These are phyloP conservation scores for Blastobotrys americana DNA, from an alignment of 805 yeast species.

Conservation along the genomic window DNA sequence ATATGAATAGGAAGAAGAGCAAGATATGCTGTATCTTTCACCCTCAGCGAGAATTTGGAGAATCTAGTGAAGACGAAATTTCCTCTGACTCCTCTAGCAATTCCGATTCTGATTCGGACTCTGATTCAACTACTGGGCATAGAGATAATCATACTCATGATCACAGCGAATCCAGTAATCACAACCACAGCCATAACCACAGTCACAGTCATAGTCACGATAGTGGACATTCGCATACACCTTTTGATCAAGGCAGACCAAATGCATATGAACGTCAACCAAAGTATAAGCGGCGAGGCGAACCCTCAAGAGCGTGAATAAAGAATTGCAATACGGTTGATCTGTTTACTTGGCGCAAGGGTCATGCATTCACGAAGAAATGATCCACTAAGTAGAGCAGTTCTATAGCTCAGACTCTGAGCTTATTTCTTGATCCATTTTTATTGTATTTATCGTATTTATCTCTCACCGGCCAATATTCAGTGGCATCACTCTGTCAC, in stretches of 20 bases:
- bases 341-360: no score
- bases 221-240: no score
- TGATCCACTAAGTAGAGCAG: no score
- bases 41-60: constrained; percentile 34
- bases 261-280: constrained; percentile 92
- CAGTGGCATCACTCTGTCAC: no score
- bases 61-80: constrained; percentile 29
- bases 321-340: no score
- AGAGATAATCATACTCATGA: constrained; percentile 2
- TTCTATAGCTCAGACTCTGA: no score
- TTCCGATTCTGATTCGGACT: constrained; percentile 36
- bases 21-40: constrained; percentile 73
- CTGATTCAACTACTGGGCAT: constrained; percentile 22
- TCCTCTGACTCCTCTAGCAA: constrained; percentile 29
- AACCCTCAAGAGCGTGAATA: no score
- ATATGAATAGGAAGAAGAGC: constrained; percentile 80
- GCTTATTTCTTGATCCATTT: no score
- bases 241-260: constrained; percentile 45
- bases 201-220: constrained; percentile 26
- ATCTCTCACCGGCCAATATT: no score
- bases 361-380: no score
- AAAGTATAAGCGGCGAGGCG: constrained; percentile 2
- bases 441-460: no score
- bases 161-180: constrained; percentile 4
- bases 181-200: constrained; percentile 14